Percentiles rank a stretch among this genome's conserved stretches.
Conservation (phyloP, 1,284 basidiomycete genomes). For the Hypsizygus ulmarius region DNA sequence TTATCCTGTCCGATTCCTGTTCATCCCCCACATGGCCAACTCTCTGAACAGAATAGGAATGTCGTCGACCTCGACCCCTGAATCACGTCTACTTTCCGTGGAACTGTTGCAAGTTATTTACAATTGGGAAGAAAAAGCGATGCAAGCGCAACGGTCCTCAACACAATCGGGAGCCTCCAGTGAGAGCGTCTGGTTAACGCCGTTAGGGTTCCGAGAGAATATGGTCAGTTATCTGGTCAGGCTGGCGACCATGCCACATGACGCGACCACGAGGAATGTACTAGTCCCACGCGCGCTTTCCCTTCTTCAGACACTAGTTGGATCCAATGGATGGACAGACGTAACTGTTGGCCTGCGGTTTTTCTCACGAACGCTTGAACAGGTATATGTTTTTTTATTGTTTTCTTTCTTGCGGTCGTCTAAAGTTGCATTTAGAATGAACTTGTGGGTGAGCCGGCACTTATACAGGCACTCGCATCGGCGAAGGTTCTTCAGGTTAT, state of each 20-base stretch:
- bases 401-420: background rate
- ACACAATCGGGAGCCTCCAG: conserved; percentile 19
- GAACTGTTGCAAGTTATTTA: conserved; percentile 87
- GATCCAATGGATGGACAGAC: conserved; percentile 87
- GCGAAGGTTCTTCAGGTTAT: conserved; percentile 91
- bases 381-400: conserved; percentile 45
- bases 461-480: conserved; percentile 76
- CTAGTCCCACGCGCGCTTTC: conserved; percentile 77
- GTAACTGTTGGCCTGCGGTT: conserved; percentile 91
- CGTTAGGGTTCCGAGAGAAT: conserved; percentile 80
- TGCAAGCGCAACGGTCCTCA: conserved; percentile 24
- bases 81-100: conserved; percentile 80
- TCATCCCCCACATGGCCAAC: conserved; percentile 95
- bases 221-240: conserved; percentile 94
- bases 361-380: conserved; percentile 81
- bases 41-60: conserved; percentile 88
- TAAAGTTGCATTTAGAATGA: conserved; percentile 53
- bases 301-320: conserved; percentile 81
- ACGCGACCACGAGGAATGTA: conserved; percentile 60
- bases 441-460: conserved; percentile 61
- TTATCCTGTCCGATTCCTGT: conserved; percentile 90
- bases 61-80: conserved; percentile 69
- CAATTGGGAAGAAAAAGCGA: conserved; percentile 78
- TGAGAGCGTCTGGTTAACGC: conserved; percentile 63
- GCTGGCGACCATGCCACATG: conserved; percentile 75